Evolutionary conservation across 495 filamentous ascomycete species (phyloP).

Genomic region (Penicillium malachiteum): DNA sequence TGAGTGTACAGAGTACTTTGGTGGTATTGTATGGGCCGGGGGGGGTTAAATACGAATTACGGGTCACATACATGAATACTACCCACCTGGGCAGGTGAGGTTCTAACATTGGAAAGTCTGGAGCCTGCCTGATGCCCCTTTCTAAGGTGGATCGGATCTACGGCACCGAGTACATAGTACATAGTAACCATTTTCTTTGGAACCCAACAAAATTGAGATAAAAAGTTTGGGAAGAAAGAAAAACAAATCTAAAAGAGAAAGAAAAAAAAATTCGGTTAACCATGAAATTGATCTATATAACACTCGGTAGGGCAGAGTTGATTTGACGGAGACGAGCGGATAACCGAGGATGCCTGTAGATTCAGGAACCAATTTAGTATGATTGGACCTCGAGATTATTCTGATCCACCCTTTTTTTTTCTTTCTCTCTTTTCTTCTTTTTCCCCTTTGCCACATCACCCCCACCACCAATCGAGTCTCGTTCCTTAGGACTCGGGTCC

Average conservation of each 20-base stretch:
- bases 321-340: not conserved
- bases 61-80: too few species aligned
- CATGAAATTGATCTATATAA: not conserved
- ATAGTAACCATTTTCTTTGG: too few species aligned
- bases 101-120: too few species aligned
- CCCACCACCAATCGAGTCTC: not conserved
- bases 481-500: not conserved
- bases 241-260: not conserved
- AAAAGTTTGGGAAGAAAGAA: not conserved
- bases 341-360: not conserved
- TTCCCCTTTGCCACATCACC: not conserved
- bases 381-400: not conserved
- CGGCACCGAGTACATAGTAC: too few species aligned
- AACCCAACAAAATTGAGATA: too few species aligned
- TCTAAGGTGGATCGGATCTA: too few species aligned
- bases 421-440: not conserved
- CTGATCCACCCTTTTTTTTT: not conserved
- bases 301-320: not conserved
- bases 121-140: too few species aligned
- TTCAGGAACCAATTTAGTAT: not conserved
- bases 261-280: not conserved
- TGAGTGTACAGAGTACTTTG: too few species aligned
- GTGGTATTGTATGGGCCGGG: too few species aligned
- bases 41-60: too few species aligned
- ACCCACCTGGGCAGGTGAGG: too few species aligned